Evolutionary conservation across 208 protist genomes (phyloP), one percentile per base, ranked within the genome.

Genomic region (Polymyxa betae): DNA sequence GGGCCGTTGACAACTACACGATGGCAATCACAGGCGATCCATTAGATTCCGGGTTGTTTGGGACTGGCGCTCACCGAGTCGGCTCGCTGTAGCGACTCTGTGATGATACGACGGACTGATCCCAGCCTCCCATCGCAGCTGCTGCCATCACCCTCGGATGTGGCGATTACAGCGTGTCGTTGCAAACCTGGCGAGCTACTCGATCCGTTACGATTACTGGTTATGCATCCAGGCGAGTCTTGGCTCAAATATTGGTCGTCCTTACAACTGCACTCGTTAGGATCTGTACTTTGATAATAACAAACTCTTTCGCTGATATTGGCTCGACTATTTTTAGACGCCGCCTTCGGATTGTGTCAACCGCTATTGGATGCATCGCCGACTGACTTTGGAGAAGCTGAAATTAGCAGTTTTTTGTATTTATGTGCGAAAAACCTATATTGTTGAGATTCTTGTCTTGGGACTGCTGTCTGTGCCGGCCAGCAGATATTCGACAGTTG

Each of bases 1-100:
- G n/a, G 5, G 72, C n/a, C n/a, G 72, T 5, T n/a, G 72, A 82
- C 72, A 82, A 82, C 16, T 82, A 82, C 72, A 38, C 72, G n/a
- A 35, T 82, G 72, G 72, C 35, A 12, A 43, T 82, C n/a, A 82
- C 72, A 35, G 72, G 72, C 16, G 72, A 5, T 35, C 72, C 72
- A 20, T 5, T 82, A 5, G 72, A 82, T 43, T n/a, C 72, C 5
- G 72, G 5, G 5, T 45, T 82, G 35, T 35, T 82, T 20, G 72
- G 72, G 12, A 82, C 72, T 43, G 72, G 72, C n/a, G 72, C 16
- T 43, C 5, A 40, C 72, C 35, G 16, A 35, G n/a, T 5, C 35
- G 5, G n/a, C 72, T 5, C 5, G 35, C 16, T 20, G 16, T 20
- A 82, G 72, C 35, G 16, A 35, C 5, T 35, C 72, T 40, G n/a